Conservation (phyloP, 805 yeast species). For the Schwanniomyces polymorphus region DNA sequence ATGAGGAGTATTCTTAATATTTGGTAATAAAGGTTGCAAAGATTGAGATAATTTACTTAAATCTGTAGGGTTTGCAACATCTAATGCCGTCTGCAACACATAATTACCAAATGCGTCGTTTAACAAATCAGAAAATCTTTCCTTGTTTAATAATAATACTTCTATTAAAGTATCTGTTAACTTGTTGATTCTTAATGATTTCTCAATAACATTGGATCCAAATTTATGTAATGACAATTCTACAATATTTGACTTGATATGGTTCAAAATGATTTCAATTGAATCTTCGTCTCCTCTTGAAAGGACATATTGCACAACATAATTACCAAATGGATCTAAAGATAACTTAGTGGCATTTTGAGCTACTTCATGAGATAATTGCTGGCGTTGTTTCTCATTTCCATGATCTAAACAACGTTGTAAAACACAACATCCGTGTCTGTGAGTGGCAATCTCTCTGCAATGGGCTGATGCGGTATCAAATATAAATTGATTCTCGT, state of each 20-base stretch:
- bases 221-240: conserved; percentile 58
- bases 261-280: conserved; percentile 32
- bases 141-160: conserved; percentile 37
- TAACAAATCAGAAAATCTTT: conserved; percentile 41
- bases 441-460: conserved; percentile 83
- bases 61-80: conserved; percentile 51
- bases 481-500: conserved; percentile 83
- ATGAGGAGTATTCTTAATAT: conserved; percentile 87
- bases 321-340: conserved; percentile 94
- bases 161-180: conserved; percentile 46
- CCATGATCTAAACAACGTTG: conserved; percentile 96
- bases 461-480: conserved; percentile 78
- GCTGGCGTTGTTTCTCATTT: conserved; percentile 62
- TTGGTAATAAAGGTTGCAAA: conserved; percentile 73
- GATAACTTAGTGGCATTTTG: conserved; percentile 67
- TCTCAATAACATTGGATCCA: conserved; percentile 62
- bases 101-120: conserved; percentile 63
- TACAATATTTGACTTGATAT: conserved; percentile 36
- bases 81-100: conserved; percentile 59
- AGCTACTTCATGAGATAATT: conserved; percentile 67
- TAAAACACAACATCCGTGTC: conserved; percentile 96
- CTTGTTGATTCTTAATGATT: conserved; percentile 48
- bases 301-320: conserved; percentile 91
- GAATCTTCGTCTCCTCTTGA: conserved; percentile 44
- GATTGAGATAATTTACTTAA: conserved; percentile 55